These are phyloP conservation scores for Diaporthe eres DNA, from an alignment of 2,329 filamentous ascomycete genomes.

Conservation along the genomic window DNA sequence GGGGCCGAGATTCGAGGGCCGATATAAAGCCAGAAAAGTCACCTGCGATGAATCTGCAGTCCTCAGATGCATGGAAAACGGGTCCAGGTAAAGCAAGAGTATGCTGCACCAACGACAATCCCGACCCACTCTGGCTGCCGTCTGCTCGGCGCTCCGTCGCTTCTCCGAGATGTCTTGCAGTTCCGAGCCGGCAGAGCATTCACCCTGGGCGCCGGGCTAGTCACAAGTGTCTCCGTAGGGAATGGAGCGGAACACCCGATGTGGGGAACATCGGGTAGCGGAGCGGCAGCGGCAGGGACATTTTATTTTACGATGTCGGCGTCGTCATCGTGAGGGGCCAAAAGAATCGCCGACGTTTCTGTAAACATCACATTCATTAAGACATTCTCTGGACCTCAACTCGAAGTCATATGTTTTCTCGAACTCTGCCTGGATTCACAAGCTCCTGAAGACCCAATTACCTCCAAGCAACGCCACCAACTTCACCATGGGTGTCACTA, in stretches of 20 bases:
- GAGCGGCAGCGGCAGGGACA: conserved; percentile 26
- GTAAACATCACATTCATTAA: background rate
- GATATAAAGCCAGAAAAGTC: background rate
- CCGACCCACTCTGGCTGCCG: background rate
- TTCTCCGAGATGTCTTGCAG: background rate
- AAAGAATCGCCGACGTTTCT: background rate
- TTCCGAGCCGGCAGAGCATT: conserved; percentile 25
- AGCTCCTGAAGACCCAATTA: background rate
- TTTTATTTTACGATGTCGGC: conserved; percentile 2
- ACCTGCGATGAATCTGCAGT: too few relatives aligned
- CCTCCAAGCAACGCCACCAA: background rate
- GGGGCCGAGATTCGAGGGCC: background rate
- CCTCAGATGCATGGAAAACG: background rate
- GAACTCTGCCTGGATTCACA: accelerated
- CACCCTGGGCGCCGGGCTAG: conserved; percentile 21
- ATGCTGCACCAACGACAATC: background rate
- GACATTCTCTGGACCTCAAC: background rate
- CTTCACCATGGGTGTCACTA: background rate
- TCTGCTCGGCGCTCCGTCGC: conserved; percentile 26
- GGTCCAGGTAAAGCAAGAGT: background rate
- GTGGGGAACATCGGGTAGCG: conserved; percentile 23
- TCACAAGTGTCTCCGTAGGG: conserved; percentile 12
- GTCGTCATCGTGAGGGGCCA: conserved; percentile 27
- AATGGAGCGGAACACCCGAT: background rate
- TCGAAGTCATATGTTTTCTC: accelerated